Conservation (phyloP, 805 yeast species). For the Wickerhamomyces silvicola region DNA sequence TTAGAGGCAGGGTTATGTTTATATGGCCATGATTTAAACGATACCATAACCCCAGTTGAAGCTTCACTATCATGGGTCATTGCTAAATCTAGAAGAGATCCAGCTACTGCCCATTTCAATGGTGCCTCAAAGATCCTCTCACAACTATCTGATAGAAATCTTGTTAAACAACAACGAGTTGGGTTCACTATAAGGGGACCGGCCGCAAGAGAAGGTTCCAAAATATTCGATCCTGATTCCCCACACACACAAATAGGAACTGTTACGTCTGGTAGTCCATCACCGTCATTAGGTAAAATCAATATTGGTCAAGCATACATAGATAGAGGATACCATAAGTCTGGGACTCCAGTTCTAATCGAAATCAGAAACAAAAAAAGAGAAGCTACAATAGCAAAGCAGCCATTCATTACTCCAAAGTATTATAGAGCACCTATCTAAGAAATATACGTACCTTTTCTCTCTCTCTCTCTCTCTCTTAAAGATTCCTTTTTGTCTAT, state of each 20-base stretch:
- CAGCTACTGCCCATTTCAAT: slow-evolving; percentile 49
- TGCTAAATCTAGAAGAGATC: slow-evolving; percentile 66
- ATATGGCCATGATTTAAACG: slow-evolving; percentile 87
- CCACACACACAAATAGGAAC: slow-evolving; percentile 44
- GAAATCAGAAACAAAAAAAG: slow-evolving; percentile 81
- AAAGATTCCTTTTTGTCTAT: no score
- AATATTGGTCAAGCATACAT: slow-evolving; percentile 92
- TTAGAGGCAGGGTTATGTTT: slow-evolving; percentile 98
- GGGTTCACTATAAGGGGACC: slow-evolving; percentile 77
- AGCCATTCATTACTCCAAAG: slow-evolving; percentile 77
- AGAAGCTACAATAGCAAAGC: slow-evolving; percentile 66
- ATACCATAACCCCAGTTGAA: slow-evolving; percentile 76
- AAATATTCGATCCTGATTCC: slow-evolving; percentile 51
- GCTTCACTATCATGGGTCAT: slow-evolving; percentile 88
- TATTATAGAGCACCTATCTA: slow-evolving; percentile 45
- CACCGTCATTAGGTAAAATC: slow-evolving; percentile 55
- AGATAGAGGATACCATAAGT: slow-evolving; percentile 60
- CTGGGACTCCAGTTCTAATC: slow-evolving; percentile 65
- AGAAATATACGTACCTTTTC: background rate
- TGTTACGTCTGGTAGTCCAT: slow-evolving; percentile 61
- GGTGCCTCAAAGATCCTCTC: slow-evolving; percentile 65
- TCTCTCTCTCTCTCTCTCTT: background rate
- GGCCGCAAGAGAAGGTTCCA: slow-evolving; percentile 80
- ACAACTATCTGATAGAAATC: slow-evolving; percentile 63
- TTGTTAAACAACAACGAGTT: slow-evolving; percentile 55